Base-by-base conservation (phyloP, 208 protist genomes). In the Phytomonas francai region DNA sequence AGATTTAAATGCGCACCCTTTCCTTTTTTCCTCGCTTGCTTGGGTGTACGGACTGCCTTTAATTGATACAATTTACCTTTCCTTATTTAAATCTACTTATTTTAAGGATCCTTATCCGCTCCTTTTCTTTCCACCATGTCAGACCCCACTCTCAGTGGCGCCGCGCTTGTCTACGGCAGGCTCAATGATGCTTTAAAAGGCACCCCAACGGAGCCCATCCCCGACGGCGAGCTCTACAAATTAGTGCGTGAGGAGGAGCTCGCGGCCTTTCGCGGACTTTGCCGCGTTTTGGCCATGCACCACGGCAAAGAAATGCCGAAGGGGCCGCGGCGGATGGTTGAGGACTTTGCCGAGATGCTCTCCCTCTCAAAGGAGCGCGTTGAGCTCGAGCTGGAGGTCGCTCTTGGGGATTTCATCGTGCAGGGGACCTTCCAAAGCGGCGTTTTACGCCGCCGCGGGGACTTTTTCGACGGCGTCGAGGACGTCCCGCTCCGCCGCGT, bases 381-480 rank as follows among this genome's bases (percentile, higher is more conserved):
- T 0, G 74, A 63, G n/a, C 64, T 88, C 9, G 87, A 95, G 74
- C 51, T 76, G 54, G 42, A 79, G 29, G 75, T 72, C 36, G 85
- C 90, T 6, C 63, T 34, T 63, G 57, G 74, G 11, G 90, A 95
- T 62, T 60, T 71, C 12, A 70, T 91, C 12, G 72, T 93, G 51
- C 57, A 72, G 31, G 77, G 81, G 16, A 74, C 92, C 51, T 69
- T 75, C 6, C 60, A 63, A 33, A 86, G 81, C 0, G 83, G 82
- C 1, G 77, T 95, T 45, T 72, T 92, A 6, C 59, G 59, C 49
- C 74, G 78, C 14, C 86, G 87, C 22, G 80, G 64, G 32, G 77
- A 89, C 57, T 95, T 93, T 74, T 92, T 84, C 58, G 89, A 95
- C 65, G 89, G 89, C 11, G 87, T 92, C n/a, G 79, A 83, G n/a